These are phyloP conservation scores for Cryomyces antarcticus DNA, from an alignment of 495 filamentous ascomycete genomes.

Conservation along the genomic window DNA sequence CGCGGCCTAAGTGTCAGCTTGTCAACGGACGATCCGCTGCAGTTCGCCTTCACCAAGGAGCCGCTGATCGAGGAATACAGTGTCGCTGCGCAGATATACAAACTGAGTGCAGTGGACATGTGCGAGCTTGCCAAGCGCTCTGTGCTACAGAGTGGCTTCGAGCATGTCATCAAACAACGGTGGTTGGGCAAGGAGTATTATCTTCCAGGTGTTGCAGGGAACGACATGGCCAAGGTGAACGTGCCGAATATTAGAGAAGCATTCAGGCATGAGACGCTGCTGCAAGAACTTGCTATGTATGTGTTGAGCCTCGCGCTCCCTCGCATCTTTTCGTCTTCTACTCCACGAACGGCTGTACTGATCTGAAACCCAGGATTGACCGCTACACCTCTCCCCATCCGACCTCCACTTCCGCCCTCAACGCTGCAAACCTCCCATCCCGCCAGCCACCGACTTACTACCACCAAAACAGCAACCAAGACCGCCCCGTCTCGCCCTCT, in stretches of 20 bases:
- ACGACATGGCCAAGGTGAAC: conserved; percentile 86
- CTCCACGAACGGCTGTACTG: not conserved
- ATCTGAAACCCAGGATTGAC: conserved; percentile 11
- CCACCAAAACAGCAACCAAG: not conserved
- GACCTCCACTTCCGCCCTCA: not conserved
- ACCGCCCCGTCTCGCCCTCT: conserved; percentile 10
- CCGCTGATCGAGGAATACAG: conserved; percentile 96
- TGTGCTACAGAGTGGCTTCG: conserved; percentile 85
- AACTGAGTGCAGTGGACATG: conserved; percentile 93
- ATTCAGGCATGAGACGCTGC: conserved; percentile 66
- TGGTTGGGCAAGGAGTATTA: conserved; percentile 70
- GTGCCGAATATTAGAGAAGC: conserved; percentile 81
- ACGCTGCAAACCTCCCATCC: conserved; percentile 2
- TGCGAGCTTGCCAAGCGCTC: conserved; percentile 94
- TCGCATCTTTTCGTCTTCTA: not conserved
- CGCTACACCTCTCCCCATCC: conserved; percentile 8
- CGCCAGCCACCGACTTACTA: conserved; percentile 4
- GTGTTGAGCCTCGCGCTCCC: not conserved
- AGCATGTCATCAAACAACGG: conserved; percentile 64
- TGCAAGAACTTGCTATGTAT: conserved; percentile 65
- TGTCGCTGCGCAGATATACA: conserved; percentile 95
- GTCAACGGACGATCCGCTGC: conserved; percentile 89
- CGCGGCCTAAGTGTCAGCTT: conserved; percentile 87
- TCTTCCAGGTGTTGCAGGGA: conserved; percentile 55
- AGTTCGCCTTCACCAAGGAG: conserved; percentile 97